Evolutionary conservation across 2,329 filamentous ascomycete genomes (phyloP).

Genomic region (Chrysoporthe puriensis): DNA sequence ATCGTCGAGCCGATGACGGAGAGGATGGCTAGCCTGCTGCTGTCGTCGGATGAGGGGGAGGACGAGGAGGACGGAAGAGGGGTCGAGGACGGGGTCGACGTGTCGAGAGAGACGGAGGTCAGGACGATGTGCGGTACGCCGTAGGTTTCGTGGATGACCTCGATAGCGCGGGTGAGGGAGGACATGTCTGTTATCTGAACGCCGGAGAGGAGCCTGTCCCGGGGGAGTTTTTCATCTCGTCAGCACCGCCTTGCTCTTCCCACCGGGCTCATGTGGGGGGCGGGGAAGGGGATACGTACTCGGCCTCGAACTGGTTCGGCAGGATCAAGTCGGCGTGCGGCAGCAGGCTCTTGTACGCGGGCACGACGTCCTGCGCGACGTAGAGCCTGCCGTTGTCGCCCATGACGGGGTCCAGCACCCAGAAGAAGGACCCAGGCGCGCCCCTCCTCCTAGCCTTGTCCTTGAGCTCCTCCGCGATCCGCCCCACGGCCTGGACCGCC

Average conservation of each 20-base stretch:
- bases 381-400: constrained; percentile 93
- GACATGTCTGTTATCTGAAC: constrained; percentile 77
- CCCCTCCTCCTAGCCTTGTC: constrained; percentile 58
- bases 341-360: constrained; percentile 82
- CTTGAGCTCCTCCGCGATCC: constrained; percentile 81
- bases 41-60: background rate
- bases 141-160: constrained; percentile 75
- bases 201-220: constrained; percentile 76
- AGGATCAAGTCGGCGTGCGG: constrained; percentile 86
- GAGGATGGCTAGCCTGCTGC: constrained; percentile 76
- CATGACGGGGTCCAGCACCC: constrained; percentile 98
- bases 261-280: too few relatives aligned
- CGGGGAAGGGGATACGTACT: constrained; percentile 61
- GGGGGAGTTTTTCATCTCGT: background rate
- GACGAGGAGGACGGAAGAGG: background rate
- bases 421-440: constrained; percentile 80
- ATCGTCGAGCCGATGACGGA: constrained; percentile 76
- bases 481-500: constrained; percentile 80
- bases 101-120: constrained; percentile 80
- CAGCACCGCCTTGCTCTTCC: background rate
- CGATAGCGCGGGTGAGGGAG: constrained; percentile 74
- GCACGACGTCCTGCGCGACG: constrained; percentile 87
- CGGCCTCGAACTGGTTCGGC: constrained; percentile 96
- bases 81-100: constrained; percentile 68
- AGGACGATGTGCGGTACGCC: constrained; percentile 87